Conservation (phyloP, 495 filamentous ascomycete genomes). For the Penicillium chermesinum region DNA sequence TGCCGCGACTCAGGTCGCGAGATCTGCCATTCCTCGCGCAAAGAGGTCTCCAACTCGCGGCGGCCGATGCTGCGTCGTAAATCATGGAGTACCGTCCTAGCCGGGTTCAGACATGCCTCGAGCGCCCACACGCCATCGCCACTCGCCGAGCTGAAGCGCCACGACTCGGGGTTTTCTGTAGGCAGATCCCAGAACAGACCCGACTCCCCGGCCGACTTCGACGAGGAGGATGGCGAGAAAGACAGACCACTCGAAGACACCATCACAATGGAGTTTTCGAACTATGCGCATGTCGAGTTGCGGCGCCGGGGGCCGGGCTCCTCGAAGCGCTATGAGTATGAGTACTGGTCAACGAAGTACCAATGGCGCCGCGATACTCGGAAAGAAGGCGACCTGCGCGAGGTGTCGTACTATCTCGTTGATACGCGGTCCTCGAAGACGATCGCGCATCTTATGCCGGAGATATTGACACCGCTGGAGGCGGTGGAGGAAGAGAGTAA, state of each 20-base stretch:
- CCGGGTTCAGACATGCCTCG: conserved; percentile 57
- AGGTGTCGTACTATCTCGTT: conserved; percentile 72
- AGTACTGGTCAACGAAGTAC: conserved; percentile 87
- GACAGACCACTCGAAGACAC: conserved; percentile 50
- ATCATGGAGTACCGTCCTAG: conserved; percentile 72
- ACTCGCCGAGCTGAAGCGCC: conserved; percentile 24
- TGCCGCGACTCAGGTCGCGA: conserved; percentile 90
- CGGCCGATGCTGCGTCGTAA: conserved; percentile 53
- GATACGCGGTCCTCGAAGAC: conserved; percentile 56
- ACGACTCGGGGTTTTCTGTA: conserved; percentile 58
- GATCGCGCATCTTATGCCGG: conserved; percentile 83
- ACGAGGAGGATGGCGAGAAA: conserved; percentile 16
- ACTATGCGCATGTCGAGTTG: conserved; percentile 91
- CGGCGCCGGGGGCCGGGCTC: conserved; percentile 63
- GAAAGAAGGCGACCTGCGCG: conserved; percentile 53
- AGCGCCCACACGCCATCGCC: conserved; percentile 25
- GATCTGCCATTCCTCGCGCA: conserved; percentile 79
- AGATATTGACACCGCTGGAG: conserved; percentile 64
- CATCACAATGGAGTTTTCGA: conserved; percentile 89
- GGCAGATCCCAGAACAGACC: conserved; percentile 21
- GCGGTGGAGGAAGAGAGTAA: conserved; percentile 66
- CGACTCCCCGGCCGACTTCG: conserved; percentile 15
- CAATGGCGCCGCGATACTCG: conserved; percentile 73
- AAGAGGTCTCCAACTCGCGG: conserved; percentile 51
- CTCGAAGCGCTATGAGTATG: conserved; percentile 78